A percentile compares a stretch with the other conserved stretches of the same genome.
phyloP scores from a whole-genome alignment of 306 rosid genomes.

The Citrullus colocynthis region DNA sequence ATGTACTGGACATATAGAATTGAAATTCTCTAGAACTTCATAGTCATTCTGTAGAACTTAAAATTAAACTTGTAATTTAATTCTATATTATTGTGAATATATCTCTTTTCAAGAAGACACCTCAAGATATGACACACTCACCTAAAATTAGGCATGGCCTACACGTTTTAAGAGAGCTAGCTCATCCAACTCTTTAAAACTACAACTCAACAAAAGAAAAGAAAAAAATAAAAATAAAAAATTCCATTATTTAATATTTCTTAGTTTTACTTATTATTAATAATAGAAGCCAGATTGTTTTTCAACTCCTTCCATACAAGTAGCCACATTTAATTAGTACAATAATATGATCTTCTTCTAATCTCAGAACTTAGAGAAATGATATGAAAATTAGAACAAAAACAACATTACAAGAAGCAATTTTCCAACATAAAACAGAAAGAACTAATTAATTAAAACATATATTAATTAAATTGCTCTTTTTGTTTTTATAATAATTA shows the following conservation, averaged over 20 bases:
- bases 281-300: background rate
- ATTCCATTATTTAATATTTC: background rate
- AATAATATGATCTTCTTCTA: background rate
- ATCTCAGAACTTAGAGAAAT: background rate
- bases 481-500: too few relatives aligned
- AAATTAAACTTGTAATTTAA: too few relatives aligned
- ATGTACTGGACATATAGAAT: too few relatives aligned
- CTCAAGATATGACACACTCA: background rate
- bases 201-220: background rate
- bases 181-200: background rate
- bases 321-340: background rate
- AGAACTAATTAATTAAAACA: background rate
- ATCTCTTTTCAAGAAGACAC: background rate
- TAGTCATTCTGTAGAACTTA: too few relatives aligned
- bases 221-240: background rate
- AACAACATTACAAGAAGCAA: background rate
- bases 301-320: background rate
- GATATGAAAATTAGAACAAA: background rate
- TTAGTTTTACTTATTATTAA: too few relatives aligned
- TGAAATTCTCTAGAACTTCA: too few relatives aligned
- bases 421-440: background rate
- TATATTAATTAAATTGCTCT: background rate
- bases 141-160: background rate
- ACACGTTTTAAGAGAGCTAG: background rate
- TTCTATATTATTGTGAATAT: too few relatives aligned